Conservation (phyloP, 2,329 filamentous ascomycete genomes). For the Orbilia brochopaga region DNA sequence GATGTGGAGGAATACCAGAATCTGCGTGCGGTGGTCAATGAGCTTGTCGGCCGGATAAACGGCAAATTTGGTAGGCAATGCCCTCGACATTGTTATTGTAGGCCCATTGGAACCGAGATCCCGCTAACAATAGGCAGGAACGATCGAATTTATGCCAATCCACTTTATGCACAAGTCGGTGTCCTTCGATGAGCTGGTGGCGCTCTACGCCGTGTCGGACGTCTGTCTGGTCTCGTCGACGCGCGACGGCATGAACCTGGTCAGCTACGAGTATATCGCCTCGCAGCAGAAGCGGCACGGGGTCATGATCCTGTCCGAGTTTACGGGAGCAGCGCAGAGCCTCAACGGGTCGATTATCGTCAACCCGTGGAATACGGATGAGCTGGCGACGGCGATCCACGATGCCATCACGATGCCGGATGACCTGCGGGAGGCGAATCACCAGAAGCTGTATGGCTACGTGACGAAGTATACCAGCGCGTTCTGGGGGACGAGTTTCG, state of each 20-base stretch:
- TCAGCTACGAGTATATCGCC: conserved; percentile 97
- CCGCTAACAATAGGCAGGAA: conserved; percentile 63
- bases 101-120: conserved; percentile 15
- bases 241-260: conserved; percentile 95
- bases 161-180: conserved; percentile 98
- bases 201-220: conserved; percentile 55
- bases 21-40: conserved; percentile 90
- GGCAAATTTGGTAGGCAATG: conserved; percentile 75
- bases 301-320: conserved; percentile 93
- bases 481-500: conserved; percentile 95
- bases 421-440: conserved; percentile 84
- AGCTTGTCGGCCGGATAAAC: conserved; percentile 95
- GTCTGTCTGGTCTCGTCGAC: conserved; percentile 55
- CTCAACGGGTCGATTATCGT: conserved; percentile 92
- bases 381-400: conserved; percentile 89
- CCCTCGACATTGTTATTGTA: conserved; percentile 13
- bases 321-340: conserved; percentile 92
- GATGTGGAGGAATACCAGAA: conserved; percentile 99
- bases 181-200: conserved; percentile 87
- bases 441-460: conserved; percentile 89
- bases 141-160: conserved; percentile 97
- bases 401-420: conserved; percentile 96
- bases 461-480: conserved; percentile 97
- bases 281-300: conserved; percentile 89
- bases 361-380: conserved; percentile 98